Base-by-base conservation (phyloP, 2,329 filamentous ascomycete species). In the Apiospora arundinis region DNA sequence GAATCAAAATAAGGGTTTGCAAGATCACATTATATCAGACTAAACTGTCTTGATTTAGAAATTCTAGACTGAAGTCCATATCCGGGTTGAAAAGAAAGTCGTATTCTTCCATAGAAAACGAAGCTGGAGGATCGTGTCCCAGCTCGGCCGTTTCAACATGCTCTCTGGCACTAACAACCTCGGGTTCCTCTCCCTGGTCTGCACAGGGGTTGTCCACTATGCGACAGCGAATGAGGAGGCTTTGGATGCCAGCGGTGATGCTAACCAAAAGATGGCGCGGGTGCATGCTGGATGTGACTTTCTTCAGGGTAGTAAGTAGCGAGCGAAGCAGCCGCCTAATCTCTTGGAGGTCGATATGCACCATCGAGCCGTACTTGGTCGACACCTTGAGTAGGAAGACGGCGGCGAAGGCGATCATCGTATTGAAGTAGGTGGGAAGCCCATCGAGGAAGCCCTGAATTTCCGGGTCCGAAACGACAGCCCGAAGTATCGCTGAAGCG, bases 401-500 rank as follows among this genome's bases (percentile, higher is more conserved):
- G 1, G 74, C 76, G 12, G 77, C 77, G 68, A 78, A 78, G 3
- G 77, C 75, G 32, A 79, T 77, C 77, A 78, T 79, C n/a, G 75
- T 76, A 66, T 78, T 72, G 32, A 79, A 74, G 63, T 78, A 79
- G 16, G 74, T 70, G 23, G 77, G 77, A n/a, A 77, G 75, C 25
- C 76, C 77, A 60, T 76, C 74, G 5, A 79, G 71, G 32, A 72
- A 75, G 23, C 72, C 71, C 28, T 76, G 77, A 23, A 77, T 74
- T 44, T 78, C 76, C 5, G 68, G 23, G 25, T 77, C 77, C 16
- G 73, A 70, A 9, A 74, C 67, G 28, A 79, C 72, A 6, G 71
- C 69, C 2, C 74, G 72, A n/a, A 79, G 72, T 45, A 79, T 77
- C n/a, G 71, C 73, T 25, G 72, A 71, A 9, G 77, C 77, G 7